phyloP scores from a whole-genome alignment of 176 grass and related monocot species.

The Guadua angustifolia region DNA sequence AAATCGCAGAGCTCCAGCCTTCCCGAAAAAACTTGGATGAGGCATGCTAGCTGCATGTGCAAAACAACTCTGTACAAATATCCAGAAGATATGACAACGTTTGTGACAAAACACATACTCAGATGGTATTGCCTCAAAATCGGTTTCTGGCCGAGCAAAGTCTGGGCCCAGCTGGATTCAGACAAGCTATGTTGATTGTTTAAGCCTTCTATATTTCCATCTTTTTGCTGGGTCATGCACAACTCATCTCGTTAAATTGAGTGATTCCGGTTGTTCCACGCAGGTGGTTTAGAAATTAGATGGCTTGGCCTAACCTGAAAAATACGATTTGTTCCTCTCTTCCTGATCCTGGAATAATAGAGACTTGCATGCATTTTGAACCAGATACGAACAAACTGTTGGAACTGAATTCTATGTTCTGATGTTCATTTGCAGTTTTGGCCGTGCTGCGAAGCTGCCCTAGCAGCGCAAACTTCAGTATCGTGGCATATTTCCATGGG shows the following conservation, averaged over 20 bases:
- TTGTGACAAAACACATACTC: not conserved
- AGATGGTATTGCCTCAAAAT: not conserved
- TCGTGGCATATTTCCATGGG: slow-evolving; percentile 45
- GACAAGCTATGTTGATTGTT: not conserved
- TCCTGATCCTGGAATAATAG: not conserved
- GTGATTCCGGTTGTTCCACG: not conserved
- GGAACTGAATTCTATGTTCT: not conserved
- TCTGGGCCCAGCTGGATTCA: not conserved
- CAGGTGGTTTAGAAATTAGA: not conserved
- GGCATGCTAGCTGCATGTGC: not conserved
- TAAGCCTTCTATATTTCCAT: not conserved
- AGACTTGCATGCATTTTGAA: not conserved
- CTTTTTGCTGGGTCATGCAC: not conserved
- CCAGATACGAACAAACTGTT: not conserved
- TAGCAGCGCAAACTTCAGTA: slow-evolving; percentile 53
- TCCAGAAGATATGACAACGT: not conserved
- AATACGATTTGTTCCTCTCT: not conserved
- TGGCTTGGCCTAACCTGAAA: not conserved
- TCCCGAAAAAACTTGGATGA: not conserved
- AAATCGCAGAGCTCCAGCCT: no score
- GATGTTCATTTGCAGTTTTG: slow-evolving; percentile 47
- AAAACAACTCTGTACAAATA: not conserved
- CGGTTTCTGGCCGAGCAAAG: not conserved
- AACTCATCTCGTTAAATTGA: not conserved
- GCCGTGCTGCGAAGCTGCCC: slow-evolving; percentile 36